Evolutionary conservation across 495 filamentous ascomycete species (phyloP).

Genomic region (Penicillium coffeae): DNA sequence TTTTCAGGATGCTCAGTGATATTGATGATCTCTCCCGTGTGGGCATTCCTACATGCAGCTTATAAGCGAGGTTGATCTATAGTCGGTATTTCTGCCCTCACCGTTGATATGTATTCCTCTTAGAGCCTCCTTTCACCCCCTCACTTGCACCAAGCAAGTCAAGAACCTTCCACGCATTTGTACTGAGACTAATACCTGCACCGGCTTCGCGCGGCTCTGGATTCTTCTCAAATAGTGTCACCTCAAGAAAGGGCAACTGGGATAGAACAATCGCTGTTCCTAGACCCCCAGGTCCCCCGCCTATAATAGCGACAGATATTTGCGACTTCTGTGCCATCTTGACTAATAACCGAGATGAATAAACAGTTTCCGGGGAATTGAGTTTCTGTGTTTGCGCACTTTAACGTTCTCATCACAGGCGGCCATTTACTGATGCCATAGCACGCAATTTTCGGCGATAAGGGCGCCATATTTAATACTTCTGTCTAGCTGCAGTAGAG

Average conservation of each 20-base stretch:
- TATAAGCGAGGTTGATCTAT: neutral
- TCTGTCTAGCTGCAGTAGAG: no score
- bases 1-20: constrained; percentile 11
- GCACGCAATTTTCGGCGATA: neutral
- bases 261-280: constrained; percentile 48
- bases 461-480: neutral
- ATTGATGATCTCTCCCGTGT: constrained; percentile 14
- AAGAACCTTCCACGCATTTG: constrained; percentile 43
- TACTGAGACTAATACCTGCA: constrained; percentile 39
- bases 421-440: neutral
- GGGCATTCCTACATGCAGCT: constrained; percentile 13
- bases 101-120: constrained; percentile 19
- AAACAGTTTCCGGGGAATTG: neutral
- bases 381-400: neutral
- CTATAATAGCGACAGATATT: constrained; percentile 35
- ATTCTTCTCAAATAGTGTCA: constrained; percentile 48
- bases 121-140: constrained; percentile 26
- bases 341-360: neutral
- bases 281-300: constrained; percentile 47
- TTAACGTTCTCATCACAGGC: neutral
- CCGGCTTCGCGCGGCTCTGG: constrained; percentile 44
- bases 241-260: constrained; percentile 38
- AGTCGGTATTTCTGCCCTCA: neutral
- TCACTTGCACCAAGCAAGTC: constrained; percentile 43
- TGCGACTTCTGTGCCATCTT: neutral